Evolutionary conservation across 2,329 filamentous ascomycete species (phyloP), one percentile per base, ranked within the genome.

Genomic region (Pseudogymnoascus sp.): DNA sequence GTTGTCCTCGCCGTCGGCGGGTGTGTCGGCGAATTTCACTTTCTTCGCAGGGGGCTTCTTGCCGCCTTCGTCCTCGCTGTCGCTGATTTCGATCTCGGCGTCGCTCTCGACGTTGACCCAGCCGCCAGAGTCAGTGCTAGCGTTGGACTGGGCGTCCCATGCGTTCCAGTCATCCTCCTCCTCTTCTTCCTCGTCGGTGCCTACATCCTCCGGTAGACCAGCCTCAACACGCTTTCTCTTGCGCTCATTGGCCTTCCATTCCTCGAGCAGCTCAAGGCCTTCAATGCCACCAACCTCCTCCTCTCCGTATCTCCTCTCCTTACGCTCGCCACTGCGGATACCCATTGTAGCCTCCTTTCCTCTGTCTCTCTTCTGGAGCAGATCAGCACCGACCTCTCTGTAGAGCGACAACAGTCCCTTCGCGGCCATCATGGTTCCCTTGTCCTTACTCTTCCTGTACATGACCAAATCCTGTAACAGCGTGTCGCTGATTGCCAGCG

Each of bases 391-490:
- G 13, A 96, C 89, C 72, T 97, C 93, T 69, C 95, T 83, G 79
- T 96, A 99, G 5, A 99, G 81, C 23, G 91, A 91, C 44, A 99
- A 80, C 6, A 99, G 80, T 67, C 95, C 93, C 75, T 95, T 93
- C 13, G 93, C 92, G 7, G 95, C 95, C 95, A 99, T 97, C 84
- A 96, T 93, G n/a, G 95, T 90, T 65, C 93, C 93, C 80, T 97
- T 99, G 73, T 99, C 95, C 74, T 99, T 99, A 73, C 91, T 96
- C 80, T 96, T 96, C 65, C 91, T 86, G 77, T 99, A 97, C 79
- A 95, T 89, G 9, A 97, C 92, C 61, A 99, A 78, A 79, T 99
- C 95, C 75, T 99, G 93, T 31, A 99, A 78, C n/a, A 99, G 78
- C 0, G 93, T 96, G 68, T 97, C 93, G 61, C 87, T 92, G 90